These are phyloP conservation scores for Posidonia australis DNA, from an alignment of 106 monocot genomes.

Conservation along the genomic window DNA sequence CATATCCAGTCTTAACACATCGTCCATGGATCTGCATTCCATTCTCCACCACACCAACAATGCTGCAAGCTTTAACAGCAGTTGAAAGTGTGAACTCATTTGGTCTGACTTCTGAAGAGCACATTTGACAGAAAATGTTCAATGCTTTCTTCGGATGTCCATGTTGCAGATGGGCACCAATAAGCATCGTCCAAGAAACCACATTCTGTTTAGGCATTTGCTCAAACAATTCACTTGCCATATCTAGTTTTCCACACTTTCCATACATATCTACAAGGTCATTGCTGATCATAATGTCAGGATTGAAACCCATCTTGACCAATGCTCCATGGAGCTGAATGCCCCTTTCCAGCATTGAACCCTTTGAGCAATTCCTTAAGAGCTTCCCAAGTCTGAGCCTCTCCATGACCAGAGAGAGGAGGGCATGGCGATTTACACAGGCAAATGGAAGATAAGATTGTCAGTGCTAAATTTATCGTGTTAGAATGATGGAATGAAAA, in stretches of 20 bases:
- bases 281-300: conserved; percentile 22
- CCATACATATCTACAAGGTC: conserved; percentile 36
- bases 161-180: conserved; percentile 18
- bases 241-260: conserved; percentile 17
- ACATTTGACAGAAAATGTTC: conserved; percentile 15
- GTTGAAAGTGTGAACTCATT: conserved; percentile 47
- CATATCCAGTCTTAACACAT: conserved; percentile 33
- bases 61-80: conserved; percentile 29
- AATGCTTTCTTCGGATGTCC: conserved; percentile 12
- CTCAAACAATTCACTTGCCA: conserved; percentile 21
- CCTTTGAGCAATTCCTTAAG: conserved; percentile 19
- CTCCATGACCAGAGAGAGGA: conserved; percentile 10
- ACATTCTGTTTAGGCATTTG: conserved; percentile 27
- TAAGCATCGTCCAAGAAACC: conserved; percentile 39
- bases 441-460: background rate
- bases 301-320: conserved; percentile 18
- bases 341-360: conserved; percentile 15
- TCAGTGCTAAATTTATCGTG: no score
- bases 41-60: conserved; percentile 2
- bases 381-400: conserved; percentile 15
- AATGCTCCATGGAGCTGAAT: conserved; percentile 22
- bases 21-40: conserved; percentile 33
- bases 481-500: no score
- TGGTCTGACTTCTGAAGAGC: conserved; percentile 9
- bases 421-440: no score